Evolutionary conservation across 805 yeast genomes (phyloP).

Genomic region (Metschnikowia matae): DNA sequence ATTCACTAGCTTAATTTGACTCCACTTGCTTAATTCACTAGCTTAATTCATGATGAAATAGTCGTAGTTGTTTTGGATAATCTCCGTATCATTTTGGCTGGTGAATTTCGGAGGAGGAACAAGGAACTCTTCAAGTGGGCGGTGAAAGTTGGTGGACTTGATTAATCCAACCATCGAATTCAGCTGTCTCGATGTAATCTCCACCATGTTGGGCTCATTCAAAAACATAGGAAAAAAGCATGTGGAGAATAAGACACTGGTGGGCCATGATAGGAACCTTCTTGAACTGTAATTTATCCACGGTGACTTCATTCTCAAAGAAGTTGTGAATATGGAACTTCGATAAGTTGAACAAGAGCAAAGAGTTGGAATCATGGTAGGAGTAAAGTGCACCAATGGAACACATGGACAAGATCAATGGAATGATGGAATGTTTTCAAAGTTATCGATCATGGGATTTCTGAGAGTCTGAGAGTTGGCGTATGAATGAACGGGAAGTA

Average conservation of each 20-base stretch:
- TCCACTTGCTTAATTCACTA: no score
- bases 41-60: constrained; percentile 51
- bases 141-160: constrained; percentile 48
- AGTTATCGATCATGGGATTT: constrained; percentile 34
- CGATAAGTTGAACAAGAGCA: constrained; percentile 63
- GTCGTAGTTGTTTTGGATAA: constrained; percentile 41
- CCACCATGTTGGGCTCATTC: constrained; percentile 49
- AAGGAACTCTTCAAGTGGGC: constrained; percentile 39
- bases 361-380: constrained; percentile 73
- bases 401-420: constrained; percentile 74
- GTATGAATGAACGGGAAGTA: constrained; percentile 84
- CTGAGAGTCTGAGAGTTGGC: constrained; percentile 53
- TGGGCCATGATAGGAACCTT: constrained; percentile 55
- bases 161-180: constrained; percentile 52
- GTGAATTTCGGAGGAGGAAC: constrained; percentile 21
- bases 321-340: constrained; percentile 62
- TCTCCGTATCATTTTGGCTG: constrained; percentile 20
- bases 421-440: constrained; percentile 53
- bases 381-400: constrained; percentile 87
- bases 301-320: constrained; percentile 50
- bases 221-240: constrained; percentile 56
- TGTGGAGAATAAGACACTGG: constrained; percentile 53
- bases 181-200: constrained; percentile 49
- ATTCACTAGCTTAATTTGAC: no score
- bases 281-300: constrained; percentile 45